A percentile compares a stretch with the other conserved stretches of the same genome.
Evolutionary conservation across 495 filamentous ascomycete genomes (phyloP).

Genomic region (Hypomontagnella submonticulosa): DNA sequence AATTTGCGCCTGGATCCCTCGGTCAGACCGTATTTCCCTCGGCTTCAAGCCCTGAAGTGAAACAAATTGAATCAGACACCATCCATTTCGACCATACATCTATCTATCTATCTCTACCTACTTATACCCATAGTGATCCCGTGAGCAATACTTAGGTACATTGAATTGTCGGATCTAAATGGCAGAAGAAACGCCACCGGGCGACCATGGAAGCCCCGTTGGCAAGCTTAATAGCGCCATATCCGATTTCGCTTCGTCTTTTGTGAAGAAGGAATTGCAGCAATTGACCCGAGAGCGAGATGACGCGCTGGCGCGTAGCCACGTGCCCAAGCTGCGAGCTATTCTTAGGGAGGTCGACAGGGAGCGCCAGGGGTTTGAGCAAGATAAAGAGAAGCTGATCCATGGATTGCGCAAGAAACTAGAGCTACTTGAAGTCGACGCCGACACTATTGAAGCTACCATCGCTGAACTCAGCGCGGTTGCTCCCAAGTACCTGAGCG

Average conservation of each 20-base stretch:
- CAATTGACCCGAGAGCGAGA: slow-evolving; percentile 42
- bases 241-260: slow-evolving; percentile 42
- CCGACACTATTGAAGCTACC: slow-evolving; percentile 39
- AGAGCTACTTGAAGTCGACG: slow-evolving; percentile 36
- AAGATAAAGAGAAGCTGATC: slow-evolving; percentile 39
- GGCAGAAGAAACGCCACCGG: slow-evolving; percentile 38
- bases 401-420: slow-evolving; percentile 39
- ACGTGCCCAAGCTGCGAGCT: slow-evolving; percentile 41
- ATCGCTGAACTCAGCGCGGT: slow-evolving; percentile 35
- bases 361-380: slow-evolving; percentile 43
- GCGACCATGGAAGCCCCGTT: slow-evolving; percentile 30
- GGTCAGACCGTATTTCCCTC: not conserved
- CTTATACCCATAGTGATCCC: not conserved
- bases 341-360: slow-evolving; percentile 42
- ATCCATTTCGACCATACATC: slow-evolving; percentile 13
- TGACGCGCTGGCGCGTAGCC: slow-evolving; percentile 41
- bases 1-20: not conserved
- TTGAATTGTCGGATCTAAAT: slow-evolving; percentile 27
- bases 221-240: slow-evolving; percentile 42
- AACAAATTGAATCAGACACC: slow-evolving; percentile 2
- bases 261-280: slow-evolving; percentile 45
- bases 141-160: not conserved
- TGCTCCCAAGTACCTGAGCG: slow-evolving; percentile 36
- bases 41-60: not conserved
- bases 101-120: not conserved